These are phyloP conservation scores for Hypoxylon lienhwacheense DNA, from an alignment of 495 filamentous ascomycete genomes.

Conservation along the genomic window DNA sequence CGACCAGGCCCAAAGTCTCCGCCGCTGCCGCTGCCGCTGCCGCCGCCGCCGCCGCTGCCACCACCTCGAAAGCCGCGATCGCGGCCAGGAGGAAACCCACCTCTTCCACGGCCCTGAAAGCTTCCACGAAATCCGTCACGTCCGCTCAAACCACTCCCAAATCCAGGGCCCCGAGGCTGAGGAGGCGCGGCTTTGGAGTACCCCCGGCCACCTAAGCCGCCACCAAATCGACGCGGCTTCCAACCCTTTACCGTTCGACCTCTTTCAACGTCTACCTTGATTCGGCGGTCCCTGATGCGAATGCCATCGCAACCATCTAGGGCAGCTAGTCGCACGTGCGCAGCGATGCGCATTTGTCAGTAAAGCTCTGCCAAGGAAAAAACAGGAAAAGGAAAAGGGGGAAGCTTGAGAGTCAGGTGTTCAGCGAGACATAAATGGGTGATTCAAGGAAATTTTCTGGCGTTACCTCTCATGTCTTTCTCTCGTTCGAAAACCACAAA, in stretches of 20 bases:
- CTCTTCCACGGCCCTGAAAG: slow-evolving; percentile 60
- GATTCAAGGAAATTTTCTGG: slow-evolving; percentile 43
- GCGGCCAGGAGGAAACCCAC: slow-evolving; percentile 57
- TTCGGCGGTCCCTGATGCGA: slow-evolving; percentile 85
- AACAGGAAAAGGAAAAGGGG: slow-evolving; percentile 29
- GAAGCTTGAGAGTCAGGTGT: slow-evolving; percentile 60
- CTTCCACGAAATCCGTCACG: slow-evolving; percentile 59
- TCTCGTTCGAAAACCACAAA: slow-evolving; percentile 97
- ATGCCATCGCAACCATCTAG: slow-evolving; percentile 74
- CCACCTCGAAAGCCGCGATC: slow-evolving; percentile 55
- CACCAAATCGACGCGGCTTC: slow-evolving; percentile 89
- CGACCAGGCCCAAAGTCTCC: slow-evolving; percentile 59
- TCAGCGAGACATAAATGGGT: slow-evolving; percentile 40
- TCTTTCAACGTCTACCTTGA: slow-evolving; percentile 94
- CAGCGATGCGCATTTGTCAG: slow-evolving; percentile 59
- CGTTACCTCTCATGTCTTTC: slow-evolving; percentile 98
- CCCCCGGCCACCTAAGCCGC: slow-evolving; percentile 86
- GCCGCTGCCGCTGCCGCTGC: slow-evolving; percentile 58
- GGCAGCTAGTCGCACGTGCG: slow-evolving; percentile 60
- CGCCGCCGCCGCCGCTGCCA: slow-evolving; percentile 56
- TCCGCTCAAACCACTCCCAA: slow-evolving; percentile 67
- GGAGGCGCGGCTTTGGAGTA: slow-evolving; percentile 83
- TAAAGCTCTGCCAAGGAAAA: slow-evolving; percentile 53
- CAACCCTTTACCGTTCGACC: slow-evolving; percentile 93
- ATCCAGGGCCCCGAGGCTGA: slow-evolving; percentile 74